A percentile compares a stretch with the other conserved stretches of the same genome.
phyloP scores from a whole-genome alignment of 2,329 filamentous ascomycete genomes.

The Microascus cirrosus region DNA sequence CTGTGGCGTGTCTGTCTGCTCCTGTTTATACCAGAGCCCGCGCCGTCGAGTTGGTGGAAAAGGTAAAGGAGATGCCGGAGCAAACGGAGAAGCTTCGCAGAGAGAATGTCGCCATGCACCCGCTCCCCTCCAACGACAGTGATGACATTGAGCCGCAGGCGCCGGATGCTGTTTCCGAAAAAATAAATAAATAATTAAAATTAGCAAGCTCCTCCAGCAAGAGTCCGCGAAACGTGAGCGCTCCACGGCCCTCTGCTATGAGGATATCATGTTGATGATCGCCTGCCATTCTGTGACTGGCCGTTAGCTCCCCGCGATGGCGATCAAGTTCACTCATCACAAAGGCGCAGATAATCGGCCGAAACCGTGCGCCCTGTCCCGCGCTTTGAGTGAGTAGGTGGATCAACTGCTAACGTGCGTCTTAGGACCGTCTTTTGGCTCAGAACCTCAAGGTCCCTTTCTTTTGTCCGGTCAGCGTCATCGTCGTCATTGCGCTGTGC shows the following conservation, averaged over 20 bases:
- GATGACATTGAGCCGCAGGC: too few species aligned
- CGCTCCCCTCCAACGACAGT: too few species aligned
- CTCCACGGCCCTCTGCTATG: slow-evolving; percentile 16
- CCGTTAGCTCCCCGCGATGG: slow-evolving; percentile 12
- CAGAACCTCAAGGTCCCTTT: slow-evolving; percentile 12
- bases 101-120: slow-evolving; percentile 12
- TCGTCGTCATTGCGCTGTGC: slow-evolving; percentile 14
- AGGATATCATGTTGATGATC: slow-evolving; percentile 18
- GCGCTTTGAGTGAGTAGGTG: neutral
- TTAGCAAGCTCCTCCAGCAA: too few species aligned
- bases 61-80: slow-evolving; percentile 9
- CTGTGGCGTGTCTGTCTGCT: too few species aligned
- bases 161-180: too few species aligned
- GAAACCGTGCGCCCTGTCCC: slow-evolving; percentile 12
- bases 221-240: too few species aligned
- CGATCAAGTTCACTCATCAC: slow-evolving; percentile 18
- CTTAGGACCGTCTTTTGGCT: slow-evolving; percentile 17
- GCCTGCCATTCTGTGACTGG: slow-evolving; percentile 12
- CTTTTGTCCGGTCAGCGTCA: slow-evolving; percentile 13
- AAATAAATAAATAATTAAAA: too few species aligned
- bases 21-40: slow-evolving; percentile 7
- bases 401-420: neutral
- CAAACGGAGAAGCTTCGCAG: slow-evolving; percentile 14
- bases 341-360: slow-evolving; percentile 17
- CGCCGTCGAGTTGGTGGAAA: slow-evolving; percentile 17